These are phyloP conservation scores for Raddia distichophylla DNA, from an alignment of 176 grass and related monocot genomes.

Conservation along the genomic window DNA sequence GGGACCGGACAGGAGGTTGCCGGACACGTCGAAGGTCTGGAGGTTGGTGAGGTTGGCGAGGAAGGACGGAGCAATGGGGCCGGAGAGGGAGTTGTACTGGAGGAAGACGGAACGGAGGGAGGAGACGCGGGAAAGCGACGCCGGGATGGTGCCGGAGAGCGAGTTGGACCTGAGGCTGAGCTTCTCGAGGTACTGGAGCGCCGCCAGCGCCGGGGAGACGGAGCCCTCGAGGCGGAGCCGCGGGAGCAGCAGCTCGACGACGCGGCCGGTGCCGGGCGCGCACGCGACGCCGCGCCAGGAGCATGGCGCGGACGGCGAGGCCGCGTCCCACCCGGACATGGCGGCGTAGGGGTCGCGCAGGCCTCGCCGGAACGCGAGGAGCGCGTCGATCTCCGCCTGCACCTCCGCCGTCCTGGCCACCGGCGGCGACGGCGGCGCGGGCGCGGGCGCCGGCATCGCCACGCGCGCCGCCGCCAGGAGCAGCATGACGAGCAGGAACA, in stretches of 20 bases:
- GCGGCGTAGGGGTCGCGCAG: constrained; percentile 68
- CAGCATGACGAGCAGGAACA: constrained; percentile 42
- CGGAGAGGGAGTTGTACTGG: constrained; percentile 83
- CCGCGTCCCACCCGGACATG: constrained; percentile 64
- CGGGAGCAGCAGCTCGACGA: constrained; percentile 85
- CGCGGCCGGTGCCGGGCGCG: constrained; percentile 37
- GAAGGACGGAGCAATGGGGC: constrained; percentile 56
- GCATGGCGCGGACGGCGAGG: constrained; percentile 66
- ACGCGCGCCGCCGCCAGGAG: not conserved
- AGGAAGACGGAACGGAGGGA: constrained; percentile 73
- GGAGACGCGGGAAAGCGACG: constrained; percentile 55
- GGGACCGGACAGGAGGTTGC: constrained; percentile 71
- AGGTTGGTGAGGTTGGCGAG: constrained; percentile 82
- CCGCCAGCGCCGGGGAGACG: constrained; percentile 62
- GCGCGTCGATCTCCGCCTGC: constrained; percentile 70
- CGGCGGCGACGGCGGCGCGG: constrained; percentile 17
- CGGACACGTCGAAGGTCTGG: constrained; percentile 70
- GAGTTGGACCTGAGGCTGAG: constrained; percentile 90
- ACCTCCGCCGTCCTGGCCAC: constrained; percentile 50
- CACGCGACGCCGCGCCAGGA: constrained; percentile 85
- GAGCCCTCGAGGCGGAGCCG: constrained; percentile 70
- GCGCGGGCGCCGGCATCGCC: not conserved
- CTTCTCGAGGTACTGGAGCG: constrained; percentile 63
- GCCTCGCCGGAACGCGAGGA: constrained; percentile 60
- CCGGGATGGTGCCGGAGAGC: constrained; percentile 68